Evolutionary conservation across 208 protist genomes (phyloP), one percentile per base, ranked within the genome.

Genomic region (Lotmaria passim): DNA sequence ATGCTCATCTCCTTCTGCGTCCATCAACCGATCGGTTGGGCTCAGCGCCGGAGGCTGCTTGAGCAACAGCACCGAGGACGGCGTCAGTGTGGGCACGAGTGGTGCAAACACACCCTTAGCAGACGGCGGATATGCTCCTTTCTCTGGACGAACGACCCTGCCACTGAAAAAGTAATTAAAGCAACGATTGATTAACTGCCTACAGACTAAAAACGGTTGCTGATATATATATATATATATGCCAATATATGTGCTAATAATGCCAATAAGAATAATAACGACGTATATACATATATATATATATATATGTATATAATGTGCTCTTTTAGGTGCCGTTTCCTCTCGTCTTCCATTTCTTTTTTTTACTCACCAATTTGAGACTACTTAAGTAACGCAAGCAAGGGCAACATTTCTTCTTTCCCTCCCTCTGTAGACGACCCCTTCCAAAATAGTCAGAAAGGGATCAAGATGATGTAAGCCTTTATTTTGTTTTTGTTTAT

Each of bases 1-100:
- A n/a, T 33, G 36, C 24, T 48, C 61, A 23, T 68, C 53, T 10
- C 51, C 69, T 12, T 48, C 57, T 23, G 34, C 43, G 28, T 63
- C 57, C 2, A 41, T 38, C 19, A 63, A 63, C 57, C 57, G 57
- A 7, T 63, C 57, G 1, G 57, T 43, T 8, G 57, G 57, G 1
- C 41, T 51, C 19, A 63, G 57, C 57, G 43, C 34, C 8, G 57
- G 19, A 0, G 51, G 41, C 33, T 48, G 61, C 33, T 23, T 60
- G 12, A 66, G 61, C 73, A 76, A 66, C 69, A 76, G 73, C 73
- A 73, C 73, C 10, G 68, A 75, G 3, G 74, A 61, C 31, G 66
- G 69, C 10, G 56, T 66, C 21, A 78, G 74, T 24, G 33, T 76
- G 21, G 61, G 38, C 2, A 76, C 74, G 8, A 87, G 67, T 38